Evolutionary conservation across 345 rosid species (phyloP).

Genomic region (Syzygium jambos): DNA sequence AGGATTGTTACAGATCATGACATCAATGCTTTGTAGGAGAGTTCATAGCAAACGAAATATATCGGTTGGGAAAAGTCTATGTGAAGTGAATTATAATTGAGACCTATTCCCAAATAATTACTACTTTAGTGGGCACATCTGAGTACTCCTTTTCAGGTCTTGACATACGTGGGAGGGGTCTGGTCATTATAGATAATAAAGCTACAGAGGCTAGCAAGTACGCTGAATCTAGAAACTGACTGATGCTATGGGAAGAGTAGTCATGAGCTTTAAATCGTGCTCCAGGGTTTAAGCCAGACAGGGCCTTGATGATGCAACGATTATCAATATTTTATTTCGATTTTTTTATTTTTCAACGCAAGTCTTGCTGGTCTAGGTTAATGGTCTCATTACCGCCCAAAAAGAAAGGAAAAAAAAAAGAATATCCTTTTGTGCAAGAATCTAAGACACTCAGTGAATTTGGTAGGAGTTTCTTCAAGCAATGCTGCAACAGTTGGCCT

Average conservation of each 20-base stretch:
- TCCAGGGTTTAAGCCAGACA: not conserved
- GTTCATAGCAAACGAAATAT: not conserved
- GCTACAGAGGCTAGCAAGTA: not conserved
- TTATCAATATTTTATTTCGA: not conserved
- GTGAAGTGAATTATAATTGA: not conserved
- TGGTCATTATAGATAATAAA: not conserved
- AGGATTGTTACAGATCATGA: not conserved
- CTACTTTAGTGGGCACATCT: not conserved
- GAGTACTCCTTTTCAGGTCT: not conserved
- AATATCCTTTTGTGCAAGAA: not conserved
- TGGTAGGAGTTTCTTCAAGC: slow-evolving; percentile 60
- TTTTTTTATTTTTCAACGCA: not conserved
- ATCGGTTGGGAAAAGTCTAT: not conserved
- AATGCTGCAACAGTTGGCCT: slow-evolving; percentile 71
- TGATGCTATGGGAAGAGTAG: not conserved
- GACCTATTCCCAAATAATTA: not conserved
- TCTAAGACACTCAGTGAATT: not conserved
- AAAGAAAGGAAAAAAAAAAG: no score
- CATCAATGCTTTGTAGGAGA: not conserved
- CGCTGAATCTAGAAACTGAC: not conserved
- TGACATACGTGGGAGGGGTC: not conserved
- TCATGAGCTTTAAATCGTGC: not conserved
- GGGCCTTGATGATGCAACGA: not conserved
- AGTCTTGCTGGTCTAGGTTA: not conserved
- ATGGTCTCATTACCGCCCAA: not conserved